Percentiles rank a stretch among this genome's conserved stretches.
Evolutionary conservation across 1,284 basidiomycete species (phyloP).

Genomic region (Cryptococcus sp.): DNA sequence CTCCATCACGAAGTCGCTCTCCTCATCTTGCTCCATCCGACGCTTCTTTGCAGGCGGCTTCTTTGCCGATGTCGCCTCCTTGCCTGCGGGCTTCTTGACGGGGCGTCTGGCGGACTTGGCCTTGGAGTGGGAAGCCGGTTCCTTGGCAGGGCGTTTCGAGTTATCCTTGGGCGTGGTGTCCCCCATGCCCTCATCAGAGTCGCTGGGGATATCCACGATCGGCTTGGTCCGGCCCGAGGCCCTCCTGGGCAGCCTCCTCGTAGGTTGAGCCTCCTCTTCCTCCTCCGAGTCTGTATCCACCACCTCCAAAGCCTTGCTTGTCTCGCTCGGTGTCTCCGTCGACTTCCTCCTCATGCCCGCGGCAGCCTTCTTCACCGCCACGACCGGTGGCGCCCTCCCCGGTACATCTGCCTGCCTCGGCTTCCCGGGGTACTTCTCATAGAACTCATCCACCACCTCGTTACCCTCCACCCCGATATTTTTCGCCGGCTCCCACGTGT

Average conservation of each 20-base stretch:
- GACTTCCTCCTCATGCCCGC: neutral
- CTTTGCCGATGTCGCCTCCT: neutral
- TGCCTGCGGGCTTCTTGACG: conserved; percentile 1
- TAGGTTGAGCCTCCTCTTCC: conserved; percentile 3
- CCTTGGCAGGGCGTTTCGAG: neutral
- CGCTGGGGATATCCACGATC: neutral
- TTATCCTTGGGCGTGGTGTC: neutral
- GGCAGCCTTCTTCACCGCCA: neutral
- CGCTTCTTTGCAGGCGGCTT: conserved; percentile 16
- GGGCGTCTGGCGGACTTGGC: conserved; percentile 2
- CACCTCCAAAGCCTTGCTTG: neutral
- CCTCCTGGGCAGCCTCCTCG: neutral
- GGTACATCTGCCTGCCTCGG: conserved; percentile 5
- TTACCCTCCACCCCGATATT: conserved; percentile 47
- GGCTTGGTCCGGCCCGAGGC: neutral
- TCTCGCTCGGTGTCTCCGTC: neutral
- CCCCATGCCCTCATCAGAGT: neutral
- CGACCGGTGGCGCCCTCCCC: neutral
- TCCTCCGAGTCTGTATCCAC: neutral
- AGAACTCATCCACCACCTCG: conserved; percentile 36
- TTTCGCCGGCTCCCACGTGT: conserved; percentile 35
- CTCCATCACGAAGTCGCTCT: conserved; percentile 31
- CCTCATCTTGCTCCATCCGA: conserved; percentile 19
- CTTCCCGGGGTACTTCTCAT: conserved; percentile 28
- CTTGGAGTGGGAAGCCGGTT: neutral